phyloP scores from a whole-genome alignment of 306 rosid species.

The Fagus crenata region DNA sequence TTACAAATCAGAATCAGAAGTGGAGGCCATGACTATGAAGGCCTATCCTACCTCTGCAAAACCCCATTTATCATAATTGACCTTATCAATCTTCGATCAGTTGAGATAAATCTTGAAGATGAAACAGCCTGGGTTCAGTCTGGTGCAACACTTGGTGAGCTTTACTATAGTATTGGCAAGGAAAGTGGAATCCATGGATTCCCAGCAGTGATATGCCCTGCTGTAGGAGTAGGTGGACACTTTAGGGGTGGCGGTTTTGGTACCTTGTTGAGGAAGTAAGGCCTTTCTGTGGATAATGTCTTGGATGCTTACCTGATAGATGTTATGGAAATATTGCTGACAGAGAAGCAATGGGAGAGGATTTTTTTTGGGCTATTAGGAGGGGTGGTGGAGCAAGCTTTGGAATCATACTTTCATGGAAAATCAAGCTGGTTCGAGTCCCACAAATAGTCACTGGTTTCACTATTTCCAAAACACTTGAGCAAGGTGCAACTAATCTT shows the following conservation, averaged over 20 bases:
- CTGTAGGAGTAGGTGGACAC: constrained; percentile 78
- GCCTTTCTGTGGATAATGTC: constrained; percentile 73
- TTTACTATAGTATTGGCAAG: constrained; percentile 61
- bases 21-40: constrained; percentile 90
- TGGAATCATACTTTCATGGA: constrained; percentile 83
- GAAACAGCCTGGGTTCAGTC: constrained; percentile 74
- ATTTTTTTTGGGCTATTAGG: constrained; percentile 81
- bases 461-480: constrained; percentile 50
- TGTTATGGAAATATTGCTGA: constrained; percentile 53
- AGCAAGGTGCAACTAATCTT: constrained; percentile 59
- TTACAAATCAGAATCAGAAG: constrained; percentile 64
- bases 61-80: constrained; percentile 62
- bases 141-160: constrained; percentile 74
- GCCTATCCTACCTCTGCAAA: constrained; percentile 63
- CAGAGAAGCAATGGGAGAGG: constrained; percentile 75
- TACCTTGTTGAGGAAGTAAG: constrained; percentile 72
- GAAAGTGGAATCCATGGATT: constrained; percentile 59
- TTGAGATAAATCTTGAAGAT: constrained; percentile 42
- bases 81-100: constrained; percentile 49
- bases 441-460: constrained; percentile 72
- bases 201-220: constrained; percentile 79
- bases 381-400: constrained; percentile 91
- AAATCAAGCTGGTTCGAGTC: constrained; percentile 69
- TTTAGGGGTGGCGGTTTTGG: constrained; percentile 82
- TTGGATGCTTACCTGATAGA: constrained; percentile 59